Base-by-base conservation (phyloP, 352 stramenopile genomes). In the Pseudoperonospora humuli region DNA sequence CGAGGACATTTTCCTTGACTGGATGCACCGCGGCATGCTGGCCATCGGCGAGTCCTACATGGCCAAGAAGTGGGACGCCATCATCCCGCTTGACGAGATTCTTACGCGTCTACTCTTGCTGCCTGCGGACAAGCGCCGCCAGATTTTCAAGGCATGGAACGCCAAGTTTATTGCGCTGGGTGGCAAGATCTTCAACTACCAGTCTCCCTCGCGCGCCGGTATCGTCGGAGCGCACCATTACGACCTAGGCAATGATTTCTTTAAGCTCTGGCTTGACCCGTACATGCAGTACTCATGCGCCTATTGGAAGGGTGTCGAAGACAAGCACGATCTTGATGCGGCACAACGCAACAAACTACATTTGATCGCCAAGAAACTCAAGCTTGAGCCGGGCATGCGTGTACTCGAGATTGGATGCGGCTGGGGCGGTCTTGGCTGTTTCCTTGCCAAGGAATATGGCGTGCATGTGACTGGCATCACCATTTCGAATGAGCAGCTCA, bases 331-430 rank as follows among this genome's bases (percentile, higher is more conserved):
- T 62, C 63, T 95, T 33, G 72, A 93, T 53, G 72, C 84, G 17
- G 84, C 84, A 21, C 82, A 95, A 53, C 52, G 72, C 31, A 84
- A 88, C 64, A 95, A 95, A 61, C 61, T 95, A 33, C 78, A 93
- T 54, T 47, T 87, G 57, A 90, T 95, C 29, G 85, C 80, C 44
- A 74, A 80, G 50, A 88, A 89, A 64, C 79, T 89, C 45, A 86
- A 91, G 50, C 69, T 95, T 39, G 64, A 89, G 63, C 67, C 72
- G 17, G 78, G 75, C 41, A 89, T 93, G 75, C 62, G 62, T 19
- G 82, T 95, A 45, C 73, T 95, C 20, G 84, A 95, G 49, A 95
- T 95, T 44, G 84, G 84, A 20, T 95, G 79, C 43, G 84, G 84
- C 49, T 95, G 84, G 84, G 84, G 82, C n/a, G 81, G 79, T 19